Evolutionary conservation across 768 basidiomycete species (phyloP).

Genomic region (Boletus pseudopeckii): DNA sequence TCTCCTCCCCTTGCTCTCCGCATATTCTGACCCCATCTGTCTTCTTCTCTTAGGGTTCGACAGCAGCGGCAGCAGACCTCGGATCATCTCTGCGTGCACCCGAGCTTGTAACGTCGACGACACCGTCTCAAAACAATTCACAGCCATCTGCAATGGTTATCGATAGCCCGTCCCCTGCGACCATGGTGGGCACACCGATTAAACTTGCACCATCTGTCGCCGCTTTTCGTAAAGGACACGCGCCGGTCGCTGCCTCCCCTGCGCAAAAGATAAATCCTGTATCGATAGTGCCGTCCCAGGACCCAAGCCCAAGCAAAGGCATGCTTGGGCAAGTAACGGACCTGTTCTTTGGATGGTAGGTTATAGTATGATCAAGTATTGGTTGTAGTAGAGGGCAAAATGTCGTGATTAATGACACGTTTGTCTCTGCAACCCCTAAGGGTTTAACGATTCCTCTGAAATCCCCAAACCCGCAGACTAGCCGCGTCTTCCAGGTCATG

Average conservation of each 20-base stretch:
- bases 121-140: constrained; percentile 10
- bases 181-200: constrained; percentile 66
- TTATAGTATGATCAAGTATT: not conserved
- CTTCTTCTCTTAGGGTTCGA: constrained; percentile 47
- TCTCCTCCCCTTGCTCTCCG: not conserved
- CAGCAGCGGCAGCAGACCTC: constrained; percentile 46
- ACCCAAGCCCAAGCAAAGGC: constrained; percentile 48
- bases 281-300: constrained; percentile 13
- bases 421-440: not conserved
- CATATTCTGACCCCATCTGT: constrained; percentile 1
- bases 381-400: not conserved
- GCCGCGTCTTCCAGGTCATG: not conserved
- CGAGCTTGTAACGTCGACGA: constrained; percentile 14
- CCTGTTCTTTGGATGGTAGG: constrained; percentile 79
- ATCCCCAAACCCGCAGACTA: not conserved
- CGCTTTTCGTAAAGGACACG: constrained; percentile 59
- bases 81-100: constrained; percentile 31
- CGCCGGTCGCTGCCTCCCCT: constrained; percentile 15
- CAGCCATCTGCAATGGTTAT: constrained; percentile 45
- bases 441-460: not conserved
- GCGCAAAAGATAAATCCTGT: constrained; percentile 22
- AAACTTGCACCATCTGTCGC: constrained; percentile 68
- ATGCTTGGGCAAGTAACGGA: constrained; percentile 74
- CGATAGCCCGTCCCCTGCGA: constrained; percentile 39
- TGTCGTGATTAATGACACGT: not conserved